Percentiles rank a stretch among this genome's conserved stretches.
These are phyloP conservation scores for Cladophialophora yegresii DNA, from an alignment of 2,329 filamentous ascomycete genomes.

Conservation along the genomic window DNA sequence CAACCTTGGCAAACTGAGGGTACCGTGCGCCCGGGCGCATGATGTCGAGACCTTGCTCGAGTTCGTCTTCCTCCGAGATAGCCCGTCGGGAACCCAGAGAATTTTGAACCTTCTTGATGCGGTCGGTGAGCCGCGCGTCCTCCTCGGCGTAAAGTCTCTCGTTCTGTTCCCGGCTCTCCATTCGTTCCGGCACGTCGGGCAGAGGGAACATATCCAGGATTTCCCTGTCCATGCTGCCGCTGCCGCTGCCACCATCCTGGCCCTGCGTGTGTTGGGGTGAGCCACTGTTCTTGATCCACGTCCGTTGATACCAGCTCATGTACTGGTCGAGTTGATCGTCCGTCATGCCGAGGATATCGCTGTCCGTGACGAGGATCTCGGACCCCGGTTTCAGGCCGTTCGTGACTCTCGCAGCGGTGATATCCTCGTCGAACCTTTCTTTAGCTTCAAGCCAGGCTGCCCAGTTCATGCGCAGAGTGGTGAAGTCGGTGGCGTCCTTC, in stretches of 20 bases:
- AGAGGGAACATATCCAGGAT: slow-evolving; percentile 40
- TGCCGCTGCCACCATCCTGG: slow-evolving; percentile 36
- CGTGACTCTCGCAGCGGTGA: neutral
- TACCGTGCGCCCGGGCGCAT: slow-evolving; percentile 56
- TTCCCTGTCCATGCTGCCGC: slow-evolving; percentile 25
- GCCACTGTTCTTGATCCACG: slow-evolving; percentile 54
- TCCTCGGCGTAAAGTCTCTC: slow-evolving; percentile 18
- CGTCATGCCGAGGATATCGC: slow-evolving; percentile 64
- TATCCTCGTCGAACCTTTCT: slow-evolving; percentile 32
- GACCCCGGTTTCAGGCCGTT: slow-evolving; percentile 43
- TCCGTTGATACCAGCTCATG: slow-evolving; percentile 75
- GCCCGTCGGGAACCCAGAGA: slow-evolving; percentile 45
- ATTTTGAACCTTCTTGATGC: slow-evolving; percentile 44
- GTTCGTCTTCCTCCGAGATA: slow-evolving; percentile 38
- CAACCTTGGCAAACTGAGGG: slow-evolving; percentile 50
- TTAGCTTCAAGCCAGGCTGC: slow-evolving; percentile 63
- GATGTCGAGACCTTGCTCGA: slow-evolving; percentile 40
- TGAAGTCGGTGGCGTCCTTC: slow-evolving; percentile 56
- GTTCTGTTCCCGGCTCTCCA: slow-evolving; percentile 19
- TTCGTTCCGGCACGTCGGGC: slow-evolving; percentile 9
- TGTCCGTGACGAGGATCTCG: slow-evolving; percentile 60
- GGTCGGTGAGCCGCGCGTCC: slow-evolving; percentile 37
- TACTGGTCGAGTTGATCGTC: slow-evolving; percentile 69
- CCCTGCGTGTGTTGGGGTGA: slow-evolving; percentile 42
- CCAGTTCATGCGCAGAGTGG: slow-evolving; percentile 71